Evolutionary conservation across 73 alveolate species (phyloP).

Genomic region (Paramecium caudatum): DNA sequence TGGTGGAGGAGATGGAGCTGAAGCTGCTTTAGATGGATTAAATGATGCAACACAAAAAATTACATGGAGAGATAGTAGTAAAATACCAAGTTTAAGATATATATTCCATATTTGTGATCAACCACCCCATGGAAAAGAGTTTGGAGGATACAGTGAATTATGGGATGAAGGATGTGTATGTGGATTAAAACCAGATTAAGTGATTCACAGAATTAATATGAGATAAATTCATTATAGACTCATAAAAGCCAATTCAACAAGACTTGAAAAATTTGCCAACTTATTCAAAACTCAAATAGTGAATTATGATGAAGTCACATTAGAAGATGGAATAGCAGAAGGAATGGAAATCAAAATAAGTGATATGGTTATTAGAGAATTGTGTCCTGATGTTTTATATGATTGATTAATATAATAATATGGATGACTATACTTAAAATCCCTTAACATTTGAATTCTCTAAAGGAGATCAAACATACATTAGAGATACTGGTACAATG

Average conservation of each 20-base stretch:
- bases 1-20: constrained; percentile 95
- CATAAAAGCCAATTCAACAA: constrained; percentile 57
- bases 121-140: constrained; percentile 92
- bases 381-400: constrained; percentile 69
- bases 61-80: constrained; percentile 89
- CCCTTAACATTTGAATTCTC: not conserved
- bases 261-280: constrained; percentile 65
- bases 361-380: constrained; percentile 77
- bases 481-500: constrained; percentile 24
- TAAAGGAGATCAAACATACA: constrained; percentile 7
- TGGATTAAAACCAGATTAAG: constrained; percentile 59
- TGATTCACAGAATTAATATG: constrained; percentile 69
- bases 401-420: constrained; percentile 49
- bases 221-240: constrained; percentile 74
- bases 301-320: constrained; percentile 68
- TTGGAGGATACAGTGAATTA: constrained; percentile 74
- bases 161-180: constrained; percentile 77
- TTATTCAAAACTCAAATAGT: constrained; percentile 60
- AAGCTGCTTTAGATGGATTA: constrained; percentile 94
- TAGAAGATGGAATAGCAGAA: constrained; percentile 70
- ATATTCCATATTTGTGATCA: constrained; percentile 93
- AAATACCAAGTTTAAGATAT: constrained; percentile 83
- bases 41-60: constrained; percentile 84
- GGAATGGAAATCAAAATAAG: constrained; percentile 76
- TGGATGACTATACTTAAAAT: not conserved